phyloP scores from a whole-genome alignment of 768 basidiomycete species.

The Trametes cingulata region DNA sequence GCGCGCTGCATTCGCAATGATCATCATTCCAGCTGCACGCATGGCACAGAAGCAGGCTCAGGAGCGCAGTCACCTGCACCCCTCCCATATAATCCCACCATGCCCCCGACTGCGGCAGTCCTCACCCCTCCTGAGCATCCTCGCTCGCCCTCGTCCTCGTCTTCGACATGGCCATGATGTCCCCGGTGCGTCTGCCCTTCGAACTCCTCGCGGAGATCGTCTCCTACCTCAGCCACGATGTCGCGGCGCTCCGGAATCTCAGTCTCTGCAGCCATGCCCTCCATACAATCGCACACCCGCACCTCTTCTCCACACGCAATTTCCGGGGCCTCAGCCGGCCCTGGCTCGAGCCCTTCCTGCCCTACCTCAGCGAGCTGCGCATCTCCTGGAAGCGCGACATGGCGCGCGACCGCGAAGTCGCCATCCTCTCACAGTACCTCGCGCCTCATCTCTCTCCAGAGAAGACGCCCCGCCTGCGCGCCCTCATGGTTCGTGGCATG shows the following conservation, averaged over 20 bases:
- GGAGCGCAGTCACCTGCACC: too few relatives aligned
- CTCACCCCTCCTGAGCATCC: too few relatives aligned
- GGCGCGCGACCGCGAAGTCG: not conserved
- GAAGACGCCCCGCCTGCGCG: constrained; percentile 4
- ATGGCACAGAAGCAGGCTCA: too few relatives aligned
- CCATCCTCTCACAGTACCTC: not conserved
- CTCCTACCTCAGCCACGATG: constrained; percentile 2
- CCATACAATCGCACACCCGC: constrained; percentile 6
- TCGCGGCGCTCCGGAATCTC: constrained; percentile 2
- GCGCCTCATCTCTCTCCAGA: constrained; percentile 5
- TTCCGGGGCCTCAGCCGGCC: not conserved
- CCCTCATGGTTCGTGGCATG: constrained; percentile 9
- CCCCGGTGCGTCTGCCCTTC: not conserved
- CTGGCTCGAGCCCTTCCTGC: constrained; percentile 3
- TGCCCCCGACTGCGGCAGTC: too few relatives aligned
- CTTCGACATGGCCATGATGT: not conserved
- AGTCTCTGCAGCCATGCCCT: constrained; percentile 2
- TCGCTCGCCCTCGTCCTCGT: too few relatives aligned
- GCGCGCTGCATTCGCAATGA: too few relatives aligned
- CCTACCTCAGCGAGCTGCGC: constrained; percentile 1
- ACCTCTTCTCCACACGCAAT: constrained; percentile 8
- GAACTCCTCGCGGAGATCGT: constrained; percentile 15
- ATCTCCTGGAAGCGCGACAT: constrained; percentile 14
- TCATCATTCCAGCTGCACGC: too few relatives aligned
- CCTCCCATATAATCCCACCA: too few relatives aligned